phyloP scores from a whole-genome alignment of 1,284 basidiomycete species.

The Anthracocystis panici-leucophaei region DNA sequence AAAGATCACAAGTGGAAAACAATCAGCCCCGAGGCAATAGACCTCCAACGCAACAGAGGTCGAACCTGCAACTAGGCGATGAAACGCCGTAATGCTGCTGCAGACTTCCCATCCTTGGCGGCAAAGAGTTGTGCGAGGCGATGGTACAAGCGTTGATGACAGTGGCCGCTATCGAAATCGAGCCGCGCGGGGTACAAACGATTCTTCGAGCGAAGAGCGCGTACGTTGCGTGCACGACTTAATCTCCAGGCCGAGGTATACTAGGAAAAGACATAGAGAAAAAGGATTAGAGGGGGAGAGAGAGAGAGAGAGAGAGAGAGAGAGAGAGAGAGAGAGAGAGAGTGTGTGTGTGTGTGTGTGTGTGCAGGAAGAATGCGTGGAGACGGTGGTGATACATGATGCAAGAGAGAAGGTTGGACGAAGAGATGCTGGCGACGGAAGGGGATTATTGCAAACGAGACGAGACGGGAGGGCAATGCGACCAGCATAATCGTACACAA shows the following conservation, averaged over 20 bases:
- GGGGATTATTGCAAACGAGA: constrained; percentile 1
- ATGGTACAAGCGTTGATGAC: constrained; percentile 13
- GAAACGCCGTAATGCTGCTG: constrained; percentile 16
- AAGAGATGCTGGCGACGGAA: constrained; percentile 9
- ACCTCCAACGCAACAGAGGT: neutral
- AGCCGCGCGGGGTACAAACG: neutral
- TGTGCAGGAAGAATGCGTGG: constrained; percentile 18
- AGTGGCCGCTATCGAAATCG: neutral
- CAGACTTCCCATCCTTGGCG: neutral
- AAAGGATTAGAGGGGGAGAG: constrained; percentile 19
- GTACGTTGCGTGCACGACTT: neutral
- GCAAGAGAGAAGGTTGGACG: constrained; percentile 20
- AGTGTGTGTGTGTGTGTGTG: too few species aligned
- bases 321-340: neutral
- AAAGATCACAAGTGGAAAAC: constrained; percentile 1
- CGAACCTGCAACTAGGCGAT: neutral
- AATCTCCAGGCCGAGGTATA: constrained; percentile 22
- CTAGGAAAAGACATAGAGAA: constrained; percentile 12
- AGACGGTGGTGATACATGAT: constrained; percentile 45
- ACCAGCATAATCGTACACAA: constrained; percentile 29
- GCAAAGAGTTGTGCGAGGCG: neutral
- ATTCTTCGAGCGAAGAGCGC: neutral
- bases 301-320: constrained; percentile 7
- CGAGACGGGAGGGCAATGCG: constrained; percentile 1
- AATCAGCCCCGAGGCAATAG: neutral